These are phyloP conservation scores for Cerrena zonata DNA, from an alignment of 1,284 basidiomycete species.

Conservation along the genomic window DNA sequence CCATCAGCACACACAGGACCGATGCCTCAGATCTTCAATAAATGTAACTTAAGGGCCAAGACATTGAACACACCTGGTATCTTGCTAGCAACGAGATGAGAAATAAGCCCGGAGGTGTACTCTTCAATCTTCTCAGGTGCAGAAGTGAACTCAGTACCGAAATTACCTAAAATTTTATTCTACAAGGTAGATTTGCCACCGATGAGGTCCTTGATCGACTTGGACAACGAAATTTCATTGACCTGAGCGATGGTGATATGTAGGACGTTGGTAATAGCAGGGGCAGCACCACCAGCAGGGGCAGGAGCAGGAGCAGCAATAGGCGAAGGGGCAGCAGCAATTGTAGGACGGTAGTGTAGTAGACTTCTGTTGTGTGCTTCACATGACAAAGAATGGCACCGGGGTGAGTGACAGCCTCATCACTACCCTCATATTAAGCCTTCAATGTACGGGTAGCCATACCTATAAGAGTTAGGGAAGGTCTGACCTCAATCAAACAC, in stretches of 20 bases:
- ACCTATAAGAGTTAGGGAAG: slow-evolving; percentile 90
- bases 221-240: slow-evolving; percentile 83
- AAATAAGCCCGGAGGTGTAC: slow-evolving; percentile 85
- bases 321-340: slow-evolving; percentile 40
- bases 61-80: slow-evolving; percentile 99
- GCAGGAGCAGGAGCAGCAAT: slow-evolving; percentile 41
- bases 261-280: slow-evolving; percentile 80
- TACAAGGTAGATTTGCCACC: slow-evolving; percentile 97
- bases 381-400: slow-evolving; percentile 88
- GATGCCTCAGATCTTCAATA: slow-evolving; percentile 90
- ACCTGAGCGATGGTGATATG: slow-evolving; percentile 88
- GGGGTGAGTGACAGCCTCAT: slow-evolving; percentile 78
- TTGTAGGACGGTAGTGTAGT: slow-evolving; percentile 81
- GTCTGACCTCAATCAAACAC: slow-evolving; percentile 91
- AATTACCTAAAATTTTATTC: slow-evolving; percentile 92
- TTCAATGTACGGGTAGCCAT: slow-evolving; percentile 95
- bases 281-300: slow-evolving; percentile 55
- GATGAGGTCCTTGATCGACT: slow-evolving; percentile 97
- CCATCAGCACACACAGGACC: slow-evolving; percentile 85
- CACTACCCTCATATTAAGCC: slow-evolving; percentile 89
- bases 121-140: slow-evolving; percentile 98
- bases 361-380: slow-evolving; percentile 94
- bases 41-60: slow-evolving; percentile 84
- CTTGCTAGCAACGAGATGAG: slow-evolving; percentile 88
- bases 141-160: slow-evolving; percentile 84